A percentile compares a stretch with the other conserved stretches of the same genome.
These are phyloP conservation scores for Parafenestella ontariensis DNA, from an alignment of 2,329 filamentous ascomycete genomes.

Conservation along the genomic window DNA sequence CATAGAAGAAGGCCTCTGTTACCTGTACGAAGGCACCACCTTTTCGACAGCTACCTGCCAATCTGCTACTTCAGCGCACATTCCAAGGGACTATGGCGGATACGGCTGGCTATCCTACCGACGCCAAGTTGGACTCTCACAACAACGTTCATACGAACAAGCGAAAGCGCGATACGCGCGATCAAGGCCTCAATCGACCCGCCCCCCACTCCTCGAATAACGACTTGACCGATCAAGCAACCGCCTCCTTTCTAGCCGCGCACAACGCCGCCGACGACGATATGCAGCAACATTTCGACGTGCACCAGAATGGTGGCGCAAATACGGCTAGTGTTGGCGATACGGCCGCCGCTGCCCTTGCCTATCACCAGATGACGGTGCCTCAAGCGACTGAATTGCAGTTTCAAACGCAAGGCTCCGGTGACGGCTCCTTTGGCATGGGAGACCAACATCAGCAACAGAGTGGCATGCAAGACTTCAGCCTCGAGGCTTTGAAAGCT, in stretches of 20 bases:
- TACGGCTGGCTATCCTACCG: constrained; percentile 48
- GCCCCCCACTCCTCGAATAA: constrained; percentile 44
- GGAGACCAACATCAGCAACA: constrained; percentile 52
- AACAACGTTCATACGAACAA: constrained; percentile 49
- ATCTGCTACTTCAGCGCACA: constrained; percentile 7
- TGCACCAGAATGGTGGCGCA: constrained; percentile 61
- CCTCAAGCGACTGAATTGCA: constrained; percentile 63
- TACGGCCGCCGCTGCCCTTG: constrained; percentile 65
- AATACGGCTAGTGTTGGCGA: constrained; percentile 60
- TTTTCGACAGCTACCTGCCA: constrained; percentile 11
- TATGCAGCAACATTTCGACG: constrained; percentile 52
- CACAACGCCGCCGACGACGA: constrained; percentile 53
- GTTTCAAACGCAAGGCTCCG: constrained; percentile 56
- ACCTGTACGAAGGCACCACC: constrained; percentile 14
- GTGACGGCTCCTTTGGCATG: constrained; percentile 54
- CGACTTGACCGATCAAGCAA: constrained; percentile 47
- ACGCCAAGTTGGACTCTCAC: constrained; percentile 44
- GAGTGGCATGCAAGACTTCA: constrained; percentile 48
- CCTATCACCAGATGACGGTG: constrained; percentile 63
- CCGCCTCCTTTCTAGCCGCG: constrained; percentile 48
- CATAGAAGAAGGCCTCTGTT: background rate
- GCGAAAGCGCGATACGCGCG: constrained; percentile 56
- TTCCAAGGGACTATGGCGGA: constrained; percentile 41
- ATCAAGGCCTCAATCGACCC: constrained; percentile 50
- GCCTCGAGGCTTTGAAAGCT: constrained; percentile 60